Percentiles rank a stretch among this genome's conserved stretches.
phyloP scores from a whole-genome alignment of 208 protist genomes.

The Wallacemonas collosoma region DNA sequence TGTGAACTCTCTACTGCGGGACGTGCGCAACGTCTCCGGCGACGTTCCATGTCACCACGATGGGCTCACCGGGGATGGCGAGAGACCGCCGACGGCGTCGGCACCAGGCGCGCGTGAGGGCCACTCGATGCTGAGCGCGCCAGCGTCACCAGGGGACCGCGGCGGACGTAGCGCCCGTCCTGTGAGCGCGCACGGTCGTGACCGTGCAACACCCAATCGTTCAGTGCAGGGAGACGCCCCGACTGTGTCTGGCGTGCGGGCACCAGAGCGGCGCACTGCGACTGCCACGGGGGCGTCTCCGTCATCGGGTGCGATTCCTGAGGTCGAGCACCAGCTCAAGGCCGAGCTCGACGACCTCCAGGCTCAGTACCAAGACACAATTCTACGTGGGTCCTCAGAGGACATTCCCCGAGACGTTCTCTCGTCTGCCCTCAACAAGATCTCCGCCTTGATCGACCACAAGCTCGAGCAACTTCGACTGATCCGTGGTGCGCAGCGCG shows the following conservation, averaged over 20 bases:
- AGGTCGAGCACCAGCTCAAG: conserved; percentile 68
- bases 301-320: conserved; percentile 33
- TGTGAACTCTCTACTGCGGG: conserved; percentile 82
- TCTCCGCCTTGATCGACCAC: conserved; percentile 68
- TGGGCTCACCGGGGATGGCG: background rate
- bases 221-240: conserved; percentile 1
- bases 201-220: background rate
- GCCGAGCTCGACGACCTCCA: conserved; percentile 72
- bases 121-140: background rate
- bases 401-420: conserved; percentile 63
- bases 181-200: background rate
- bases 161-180: background rate
- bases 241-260: background rate
- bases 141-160: background rate
- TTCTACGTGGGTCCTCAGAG: conserved; percentile 46
- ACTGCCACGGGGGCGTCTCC: background rate
- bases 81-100: too few relatives aligned
- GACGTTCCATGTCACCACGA: conserved; percentile 23
- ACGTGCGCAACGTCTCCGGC: conserved; percentile 56
- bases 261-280: background rate
- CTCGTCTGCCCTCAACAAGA: conserved; percentile 46
- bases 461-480: conserved; percentile 85
- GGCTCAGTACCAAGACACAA: conserved; percentile 69
- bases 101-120: background rate
- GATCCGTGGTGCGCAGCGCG: conserved; percentile 52